Base-by-base conservation (phyloP, 805 yeast genomes). In the Myxozyma lipomycoides region DNA sequence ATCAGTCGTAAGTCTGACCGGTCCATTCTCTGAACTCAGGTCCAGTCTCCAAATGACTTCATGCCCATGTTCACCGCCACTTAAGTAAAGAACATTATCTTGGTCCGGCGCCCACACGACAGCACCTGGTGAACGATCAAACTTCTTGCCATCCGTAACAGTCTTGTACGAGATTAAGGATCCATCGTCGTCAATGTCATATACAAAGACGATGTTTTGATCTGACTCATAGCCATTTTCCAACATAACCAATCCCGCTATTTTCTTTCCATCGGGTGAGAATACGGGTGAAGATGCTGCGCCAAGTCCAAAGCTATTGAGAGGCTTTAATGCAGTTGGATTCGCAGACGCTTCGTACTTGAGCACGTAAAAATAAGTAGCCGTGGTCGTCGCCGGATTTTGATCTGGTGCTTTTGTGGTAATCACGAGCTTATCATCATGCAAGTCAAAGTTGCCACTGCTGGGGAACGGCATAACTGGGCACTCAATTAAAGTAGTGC, bases 151-250 rank as follows among this genome's bases (percentile, higher is more conserved):
- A 25, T 42, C 9, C n/a, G 58, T 53, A 36, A 50, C 49, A 30
- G 42, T 42, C 26, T 26, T 10, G 32, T 50, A 23, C 10, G 40
- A 9, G 6, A 48, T 37, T 6, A 39, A 23, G 4, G 36, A 26
- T 4, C 52, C 55, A 28, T 50, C 55, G 24, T 26, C 46, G 23
- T 21, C 36, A 6, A 60, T 40, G 28, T 61, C 59, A 40, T 57
- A 61, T 15, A 61, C 40, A 19, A 38, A 45, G 10, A 61, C 51
- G 12, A 46, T 21, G 28, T 56, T 56, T 40, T 49, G 58, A 39
- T 59, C 64, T 2, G 61, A 56, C 43, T 61, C 64, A 34, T 59
- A 61, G 6, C 61, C 61, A 26, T 60, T 55, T 34, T 57, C 56
- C 19, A 41, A 38, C 52, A 41, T 51, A 9, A 56, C 58, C 18